These are phyloP conservation scores for Aspergillus persii DNA, from an alignment of 2,329 filamentous ascomycete species.

Conservation along the genomic window DNA sequence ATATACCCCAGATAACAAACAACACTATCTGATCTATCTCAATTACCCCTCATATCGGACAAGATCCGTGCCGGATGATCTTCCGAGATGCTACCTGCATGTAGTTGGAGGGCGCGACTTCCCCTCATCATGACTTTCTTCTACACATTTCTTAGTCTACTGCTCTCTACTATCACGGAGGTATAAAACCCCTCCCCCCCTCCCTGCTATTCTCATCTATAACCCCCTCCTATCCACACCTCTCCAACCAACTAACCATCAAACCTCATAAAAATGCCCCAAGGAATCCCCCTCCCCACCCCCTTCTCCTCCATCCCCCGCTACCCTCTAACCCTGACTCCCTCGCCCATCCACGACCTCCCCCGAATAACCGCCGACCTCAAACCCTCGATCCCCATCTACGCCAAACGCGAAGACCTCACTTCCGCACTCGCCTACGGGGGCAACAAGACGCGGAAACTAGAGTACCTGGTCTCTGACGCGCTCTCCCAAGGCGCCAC, in stretches of 20 bases:
- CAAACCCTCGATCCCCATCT: constrained; percentile 53
- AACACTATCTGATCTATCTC: too few species aligned
- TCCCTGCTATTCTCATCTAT: too few species aligned
- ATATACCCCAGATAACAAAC: too few species aligned
- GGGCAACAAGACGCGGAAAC: constrained; percentile 68
- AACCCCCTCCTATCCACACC: not conserved
- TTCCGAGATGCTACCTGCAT: too few species aligned
- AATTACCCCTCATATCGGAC: too few species aligned
- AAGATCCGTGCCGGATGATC: too few species aligned
- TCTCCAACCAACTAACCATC: not conserved
- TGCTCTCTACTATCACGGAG: too few species aligned
- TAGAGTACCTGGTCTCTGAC: constrained; percentile 68
- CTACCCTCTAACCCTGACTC: constrained; percentile 62
- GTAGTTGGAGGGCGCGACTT: too few species aligned
- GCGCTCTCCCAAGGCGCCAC: constrained; percentile 56
- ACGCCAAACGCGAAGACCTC: constrained; percentile 70
- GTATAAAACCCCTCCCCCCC: too few species aligned
- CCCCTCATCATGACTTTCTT: too few species aligned
- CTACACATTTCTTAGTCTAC: too few species aligned
- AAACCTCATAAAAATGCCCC: too few species aligned
- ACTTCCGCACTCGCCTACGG: constrained; percentile 67
- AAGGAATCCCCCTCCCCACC: constrained; percentile 50
- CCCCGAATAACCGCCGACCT: constrained; percentile 63
- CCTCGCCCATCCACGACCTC: constrained; percentile 66
- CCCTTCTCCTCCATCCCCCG: constrained; percentile 64